phyloP scores from a whole-genome alignment of 2,329 filamentous ascomycete species.

The Aspergillus ustus region DNA sequence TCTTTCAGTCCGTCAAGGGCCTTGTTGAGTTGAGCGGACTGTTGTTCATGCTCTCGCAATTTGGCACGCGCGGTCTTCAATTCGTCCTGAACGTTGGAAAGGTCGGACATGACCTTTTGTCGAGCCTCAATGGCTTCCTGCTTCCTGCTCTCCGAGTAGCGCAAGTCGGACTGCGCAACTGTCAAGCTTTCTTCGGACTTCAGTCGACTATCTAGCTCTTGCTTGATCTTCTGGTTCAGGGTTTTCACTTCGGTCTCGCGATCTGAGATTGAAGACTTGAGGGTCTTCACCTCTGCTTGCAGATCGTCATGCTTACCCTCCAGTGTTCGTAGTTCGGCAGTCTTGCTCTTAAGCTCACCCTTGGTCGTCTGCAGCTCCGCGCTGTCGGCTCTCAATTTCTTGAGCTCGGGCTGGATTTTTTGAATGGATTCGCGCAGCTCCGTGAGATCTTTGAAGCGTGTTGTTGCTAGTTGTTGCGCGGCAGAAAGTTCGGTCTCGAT shows the following conservation, averaged over 20 bases:
- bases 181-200: slow-evolving; percentile 80
- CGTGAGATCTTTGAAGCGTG: slow-evolving; percentile 83
- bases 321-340: slow-evolving; percentile 70
- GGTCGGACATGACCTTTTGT: slow-evolving; percentile 72
- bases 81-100: slow-evolving; percentile 74
- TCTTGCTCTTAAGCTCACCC: slow-evolving; percentile 71
- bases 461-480: slow-evolving; percentile 83
- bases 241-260: slow-evolving; percentile 78
- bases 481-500: slow-evolving; percentile 84
- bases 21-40: slow-evolving; percentile 68
- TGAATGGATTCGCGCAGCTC: slow-evolving; percentile 79
- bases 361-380: slow-evolving; percentile 73
- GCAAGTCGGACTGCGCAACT: slow-evolving; percentile 74
- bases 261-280: slow-evolving; percentile 72
- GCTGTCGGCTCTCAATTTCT: slow-evolving; percentile 76
- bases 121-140: slow-evolving; percentile 74
- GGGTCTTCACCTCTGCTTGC: slow-evolving; percentile 70
- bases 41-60: slow-evolving; percentile 75
- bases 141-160: slow-evolving; percentile 77
- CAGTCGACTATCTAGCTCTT: slow-evolving; percentile 72
- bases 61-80: slow-evolving; percentile 59
- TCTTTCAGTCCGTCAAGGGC: slow-evolving; percentile 73
- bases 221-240: slow-evolving; percentile 76
- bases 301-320: slow-evolving; percentile 84
- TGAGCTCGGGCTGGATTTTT: slow-evolving; percentile 85